A percentile compares a stretch with the other conserved stretches of the same genome.
Conservation (phyloP, 148 eudicot genomes). For the Pharnaceum exiguum region DNA sequence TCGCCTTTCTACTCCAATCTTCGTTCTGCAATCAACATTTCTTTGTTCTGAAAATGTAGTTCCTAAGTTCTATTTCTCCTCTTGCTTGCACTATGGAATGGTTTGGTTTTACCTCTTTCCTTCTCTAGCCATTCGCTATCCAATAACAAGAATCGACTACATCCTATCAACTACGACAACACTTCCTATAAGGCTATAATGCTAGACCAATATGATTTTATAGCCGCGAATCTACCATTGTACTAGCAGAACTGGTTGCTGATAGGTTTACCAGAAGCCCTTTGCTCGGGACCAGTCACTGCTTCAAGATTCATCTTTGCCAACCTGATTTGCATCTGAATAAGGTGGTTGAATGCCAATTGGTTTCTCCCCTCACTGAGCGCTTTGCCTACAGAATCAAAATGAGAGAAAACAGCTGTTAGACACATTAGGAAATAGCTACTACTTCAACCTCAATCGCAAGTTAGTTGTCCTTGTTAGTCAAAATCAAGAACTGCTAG, state of each 20-base stretch:
- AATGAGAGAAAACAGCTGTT: neutral
- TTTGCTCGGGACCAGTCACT: slow-evolving; percentile 5
- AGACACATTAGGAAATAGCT: neutral
- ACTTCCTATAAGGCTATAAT: neutral
- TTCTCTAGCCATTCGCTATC: neutral
- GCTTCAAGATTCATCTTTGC: slow-evolving; percentile 15
- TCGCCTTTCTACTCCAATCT: no score
- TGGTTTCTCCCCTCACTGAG: slow-evolving; percentile 7
- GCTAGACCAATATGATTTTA: neutral
- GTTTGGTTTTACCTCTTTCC: no score
- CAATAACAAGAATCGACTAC: neutral
- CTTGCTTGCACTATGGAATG: no score
- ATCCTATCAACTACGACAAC: neutral
- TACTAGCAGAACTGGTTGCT: slow-evolving; percentile 10
- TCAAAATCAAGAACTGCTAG: no score
- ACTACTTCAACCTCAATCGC: no score
- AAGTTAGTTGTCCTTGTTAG: no score
- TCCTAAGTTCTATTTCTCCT: neutral
- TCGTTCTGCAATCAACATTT: no score
- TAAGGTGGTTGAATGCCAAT: slow-evolving; percentile 10
- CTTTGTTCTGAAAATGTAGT: no score
- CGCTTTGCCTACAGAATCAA: slow-evolving; percentile 7
- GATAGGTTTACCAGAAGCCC: slow-evolving; percentile 1
- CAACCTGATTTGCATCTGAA: slow-evolving; percentile 25
- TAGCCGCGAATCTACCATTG: no score